phyloP scores from a whole-genome alignment of 106 monocot genomes.

The Dendrobium catenatum region DNA sequence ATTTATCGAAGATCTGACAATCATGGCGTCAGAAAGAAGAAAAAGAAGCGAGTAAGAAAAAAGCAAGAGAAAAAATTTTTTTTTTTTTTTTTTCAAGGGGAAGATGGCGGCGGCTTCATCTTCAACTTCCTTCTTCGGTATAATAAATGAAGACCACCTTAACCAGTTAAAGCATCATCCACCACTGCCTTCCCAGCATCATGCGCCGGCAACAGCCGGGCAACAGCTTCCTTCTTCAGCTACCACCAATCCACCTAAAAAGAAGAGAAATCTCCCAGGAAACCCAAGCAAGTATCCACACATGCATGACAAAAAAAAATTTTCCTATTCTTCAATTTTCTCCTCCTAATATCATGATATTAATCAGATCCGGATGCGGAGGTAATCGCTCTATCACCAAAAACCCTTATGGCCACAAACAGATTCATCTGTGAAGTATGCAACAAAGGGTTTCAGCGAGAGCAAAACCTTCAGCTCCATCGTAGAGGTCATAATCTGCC shows the following conservation, averaged over 20 bases:
- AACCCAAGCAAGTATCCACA: constrained; percentile 58
- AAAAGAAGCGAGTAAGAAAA: no score
- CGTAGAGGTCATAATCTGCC: constrained; percentile 30
- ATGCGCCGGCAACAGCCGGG: neutral
- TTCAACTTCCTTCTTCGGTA: constrained; percentile 31
- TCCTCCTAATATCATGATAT: neutral
- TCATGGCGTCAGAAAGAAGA: no score
- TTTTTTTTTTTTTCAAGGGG: neutral
- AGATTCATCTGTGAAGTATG: constrained; percentile 30
- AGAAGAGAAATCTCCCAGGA: constrained; percentile 50
- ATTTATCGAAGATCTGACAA: neutral
- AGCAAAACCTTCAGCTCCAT: constrained; percentile 33
- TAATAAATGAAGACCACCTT: constrained; percentile 23
- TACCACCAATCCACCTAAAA: constrained; percentile 25
- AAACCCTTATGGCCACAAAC: constrained; percentile 30
- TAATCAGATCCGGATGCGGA: constrained; percentile 28
- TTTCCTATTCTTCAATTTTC: neutral
- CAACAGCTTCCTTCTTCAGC: constrained; percentile 3
- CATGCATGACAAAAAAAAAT: neutral
- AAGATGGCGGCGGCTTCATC: constrained; percentile 38
- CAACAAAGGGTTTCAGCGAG: constrained; percentile 29
- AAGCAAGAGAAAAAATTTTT: no score
- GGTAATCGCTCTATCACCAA: constrained; percentile 26
- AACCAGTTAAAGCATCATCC: constrained; percentile 24
- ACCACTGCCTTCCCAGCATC: neutral